Evolutionary conservation across 345 rosid species (phyloP).

Genomic region (Populus simonii): DNA sequence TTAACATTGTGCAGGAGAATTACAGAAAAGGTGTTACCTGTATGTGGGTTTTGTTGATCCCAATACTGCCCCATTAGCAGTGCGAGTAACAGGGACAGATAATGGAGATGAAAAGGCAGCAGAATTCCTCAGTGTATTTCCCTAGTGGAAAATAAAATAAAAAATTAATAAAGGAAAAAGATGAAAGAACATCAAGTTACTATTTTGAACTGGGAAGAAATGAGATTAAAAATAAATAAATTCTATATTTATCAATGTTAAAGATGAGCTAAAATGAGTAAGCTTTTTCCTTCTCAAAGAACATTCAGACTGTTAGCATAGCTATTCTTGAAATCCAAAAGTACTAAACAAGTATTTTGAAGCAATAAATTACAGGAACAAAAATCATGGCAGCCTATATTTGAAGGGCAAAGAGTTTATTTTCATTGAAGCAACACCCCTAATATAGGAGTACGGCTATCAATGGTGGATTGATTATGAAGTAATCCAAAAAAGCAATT

Average conservation of each 20-base stretch:
- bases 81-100: slow-evolving; percentile 29
- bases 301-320: not conserved
- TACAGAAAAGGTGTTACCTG: slow-evolving; percentile 36
- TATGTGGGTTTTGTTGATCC: slow-evolving; percentile 42
- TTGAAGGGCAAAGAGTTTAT: not conserved
- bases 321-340: not conserved
- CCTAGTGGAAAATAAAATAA: slow-evolving; percentile 5
- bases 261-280: not conserved
- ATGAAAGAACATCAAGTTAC: not conserved
- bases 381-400: too few relatives aligned
- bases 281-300: not conserved
- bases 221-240: not conserved
- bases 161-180: not conserved
- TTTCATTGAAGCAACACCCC: not conserved
- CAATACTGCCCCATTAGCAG: slow-evolving; percentile 28
- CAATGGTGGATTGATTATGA: not conserved
- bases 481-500: not conserved
- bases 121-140: slow-evolving; percentile 17
- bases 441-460: not conserved
- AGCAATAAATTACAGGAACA: not conserved
- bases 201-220: not conserved
- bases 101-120: slow-evolving; percentile 31
- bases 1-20: not conserved
- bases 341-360: not conserved
- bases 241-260: not conserved